Percentiles rank a stretch among this genome's conserved stretches.
phyloP scores from a whole-genome alignment of 176 grass and related monocot genomes.

The Hordeum marinum region DNA sequence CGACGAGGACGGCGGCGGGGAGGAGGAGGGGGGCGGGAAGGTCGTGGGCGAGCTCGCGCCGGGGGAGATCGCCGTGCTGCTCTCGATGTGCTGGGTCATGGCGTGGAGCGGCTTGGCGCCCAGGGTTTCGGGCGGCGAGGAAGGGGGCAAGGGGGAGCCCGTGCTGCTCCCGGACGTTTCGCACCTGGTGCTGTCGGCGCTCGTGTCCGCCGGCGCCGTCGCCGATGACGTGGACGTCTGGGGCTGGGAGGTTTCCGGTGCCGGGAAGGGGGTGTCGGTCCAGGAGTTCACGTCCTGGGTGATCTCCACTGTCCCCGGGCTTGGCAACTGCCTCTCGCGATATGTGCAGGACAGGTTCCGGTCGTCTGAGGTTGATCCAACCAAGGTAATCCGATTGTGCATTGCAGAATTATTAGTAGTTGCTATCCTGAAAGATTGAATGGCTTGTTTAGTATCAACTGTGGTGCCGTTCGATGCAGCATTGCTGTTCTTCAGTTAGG shows the following conservation, averaged over 20 bases:
- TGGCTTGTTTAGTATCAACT: neutral
- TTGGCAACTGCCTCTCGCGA: conserved; percentile 47
- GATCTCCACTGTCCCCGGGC: conserved; percentile 40
- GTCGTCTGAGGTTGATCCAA: conserved; percentile 22
- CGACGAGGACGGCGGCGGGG: conserved; percentile 8
- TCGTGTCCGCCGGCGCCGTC: conserved; percentile 53
- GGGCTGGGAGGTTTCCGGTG: conserved; percentile 44
- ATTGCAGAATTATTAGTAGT: neutral
- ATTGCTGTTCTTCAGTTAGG: neutral
- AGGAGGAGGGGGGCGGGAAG: conserved; percentile 38
- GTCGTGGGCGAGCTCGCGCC: conserved; percentile 49
- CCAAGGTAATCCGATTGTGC: conserved; percentile 40
- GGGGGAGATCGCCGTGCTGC: conserved; percentile 48
- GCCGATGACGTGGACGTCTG: conserved; percentile 48
- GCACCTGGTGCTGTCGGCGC: conserved; percentile 55
- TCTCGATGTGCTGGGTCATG: conserved; percentile 89
- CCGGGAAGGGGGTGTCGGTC: conserved; percentile 48
- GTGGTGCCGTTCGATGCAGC: neutral
- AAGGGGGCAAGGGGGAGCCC: conserved; percentile 26
- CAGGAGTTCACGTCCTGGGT: conserved; percentile 76
- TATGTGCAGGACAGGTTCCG: conserved; percentile 68
- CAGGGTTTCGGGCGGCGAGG: neutral
- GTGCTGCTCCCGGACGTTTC: conserved; percentile 55
- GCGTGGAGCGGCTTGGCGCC: conserved; percentile 23
- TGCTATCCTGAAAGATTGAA: neutral